These are phyloP conservation scores for Lasiosphaeria miniovina DNA, from an alignment of 495 filamentous ascomycete genomes.

Conservation along the genomic window DNA sequence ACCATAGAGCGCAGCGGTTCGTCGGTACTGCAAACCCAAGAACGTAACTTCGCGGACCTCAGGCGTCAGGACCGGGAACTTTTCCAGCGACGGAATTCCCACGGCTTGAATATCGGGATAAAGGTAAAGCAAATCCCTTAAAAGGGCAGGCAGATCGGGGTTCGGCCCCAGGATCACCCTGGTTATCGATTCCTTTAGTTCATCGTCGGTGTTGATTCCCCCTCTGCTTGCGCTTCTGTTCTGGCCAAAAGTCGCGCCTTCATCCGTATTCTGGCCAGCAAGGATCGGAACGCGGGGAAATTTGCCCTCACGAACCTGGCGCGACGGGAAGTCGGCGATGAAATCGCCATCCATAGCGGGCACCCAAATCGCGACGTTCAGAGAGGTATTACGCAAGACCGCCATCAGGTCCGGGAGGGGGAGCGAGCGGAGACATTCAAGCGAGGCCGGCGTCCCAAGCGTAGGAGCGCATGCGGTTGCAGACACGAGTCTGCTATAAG, in stretches of 20 bases:
- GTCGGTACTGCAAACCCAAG: constrained; percentile 6
- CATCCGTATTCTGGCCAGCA: constrained; percentile 53
- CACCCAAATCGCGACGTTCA: constrained; percentile 3
- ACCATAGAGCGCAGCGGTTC: constrained; percentile 2
- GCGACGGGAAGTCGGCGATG: constrained; percentile 22
- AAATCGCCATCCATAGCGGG: constrained; percentile 46
- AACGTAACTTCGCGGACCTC: background rate
- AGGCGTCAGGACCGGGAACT: background rate
- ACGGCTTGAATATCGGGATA: constrained; percentile 16
- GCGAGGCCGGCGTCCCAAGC: background rate
- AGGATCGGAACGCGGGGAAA: constrained; percentile 54
- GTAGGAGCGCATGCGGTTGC: background rate
- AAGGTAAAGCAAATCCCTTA: constrained; percentile 11
- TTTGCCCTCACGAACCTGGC: constrained; percentile 14
- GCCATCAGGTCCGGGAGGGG: background rate
- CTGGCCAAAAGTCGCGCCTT: constrained; percentile 50
- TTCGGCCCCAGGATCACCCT: background rate
- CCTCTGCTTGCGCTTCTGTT: background rate
- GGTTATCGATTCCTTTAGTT: constrained; percentile 1
- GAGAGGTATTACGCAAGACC: background rate
- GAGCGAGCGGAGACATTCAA: background rate
- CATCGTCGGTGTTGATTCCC: background rate
- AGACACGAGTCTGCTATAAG: background rate
- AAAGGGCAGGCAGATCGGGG: background rate
- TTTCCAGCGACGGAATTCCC: constrained; percentile 10